Evolutionary conservation across 257 asterid genomes (phyloP).

Genomic region (Cordia subcordata): DNA sequence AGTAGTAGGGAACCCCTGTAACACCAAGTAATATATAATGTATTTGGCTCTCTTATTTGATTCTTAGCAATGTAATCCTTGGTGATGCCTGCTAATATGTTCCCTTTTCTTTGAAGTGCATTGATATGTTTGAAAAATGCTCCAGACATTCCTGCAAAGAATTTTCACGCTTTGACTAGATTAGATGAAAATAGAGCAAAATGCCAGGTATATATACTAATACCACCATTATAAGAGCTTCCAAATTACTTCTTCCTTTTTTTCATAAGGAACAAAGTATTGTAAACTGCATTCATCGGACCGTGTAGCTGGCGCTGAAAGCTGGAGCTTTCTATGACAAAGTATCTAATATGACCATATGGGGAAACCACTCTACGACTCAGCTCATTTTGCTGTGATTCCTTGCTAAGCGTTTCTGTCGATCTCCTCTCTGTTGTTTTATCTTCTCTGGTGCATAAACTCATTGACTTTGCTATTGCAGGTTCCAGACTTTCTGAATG

Average conservation of each 20-base stretch:
- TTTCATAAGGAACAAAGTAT: not conserved
- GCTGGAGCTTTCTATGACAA: conserved; percentile 95
- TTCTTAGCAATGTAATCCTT: not conserved
- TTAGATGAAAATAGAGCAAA: conserved; percentile 97
- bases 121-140: conserved; percentile 97
- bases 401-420: not conserved
- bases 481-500: conserved; percentile 95
- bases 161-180: conserved; percentile 92
- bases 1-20: conserved; percentile 97
- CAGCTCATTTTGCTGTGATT: conserved; percentile 42
- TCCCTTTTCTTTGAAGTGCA: conserved; percentile 57
- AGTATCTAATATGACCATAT: conserved; percentile 86
- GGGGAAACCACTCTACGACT: conserved; percentile 99
- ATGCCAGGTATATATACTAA: conserved; percentile 96
- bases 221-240: not conserved
- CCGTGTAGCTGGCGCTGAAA: conserved; percentile 74
- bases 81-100: conserved; percentile 26
- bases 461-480: conserved; percentile 18
- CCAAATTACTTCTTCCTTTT: not conserved
- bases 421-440: not conserved
- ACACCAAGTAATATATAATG: conserved; percentile 61
- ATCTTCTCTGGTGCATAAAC: not conserved
- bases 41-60: not conserved
- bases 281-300: conserved; percentile 3
- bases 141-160: conserved; percentile 85